Evolutionary conservation across 768 basidiomycete genomes (phyloP), one percentile per base, ranked within the genome.

Genomic region (Phylloporus scabripes): DNA sequence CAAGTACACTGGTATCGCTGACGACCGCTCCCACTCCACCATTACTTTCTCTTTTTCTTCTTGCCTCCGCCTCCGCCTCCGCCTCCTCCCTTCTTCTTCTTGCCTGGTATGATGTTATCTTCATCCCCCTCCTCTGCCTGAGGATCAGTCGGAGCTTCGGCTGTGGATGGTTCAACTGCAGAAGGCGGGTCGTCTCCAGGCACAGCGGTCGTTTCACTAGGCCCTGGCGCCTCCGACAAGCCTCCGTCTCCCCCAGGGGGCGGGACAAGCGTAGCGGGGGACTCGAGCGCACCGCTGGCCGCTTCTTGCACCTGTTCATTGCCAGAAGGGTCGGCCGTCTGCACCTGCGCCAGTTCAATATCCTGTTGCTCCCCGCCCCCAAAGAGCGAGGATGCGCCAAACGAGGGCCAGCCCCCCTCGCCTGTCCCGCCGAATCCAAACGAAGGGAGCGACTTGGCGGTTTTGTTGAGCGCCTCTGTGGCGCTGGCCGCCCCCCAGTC

Each of bases 21-120:
- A 37, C 33, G 14, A 24, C 24, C 17, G 14, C 14, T 38, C 28
- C 31, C 15, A 21, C 14, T 38, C 28, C 31, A 21, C 5, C 23
- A 34, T 7, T 18, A 4, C 42, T 49, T 53, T 34, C 31, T 54
- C 21, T 50, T 52, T 33, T 56, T 56, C 15, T 51, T 56, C 49
- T 44, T 50, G 23, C 48, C 51, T 1, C n/a, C 40, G 0, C 24
- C 34, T 5, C n/a, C 34, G 14, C 31, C 31, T 15, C n/a, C n/a
- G n/a, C n/a, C n/a, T n/a, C n/a, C n/a, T 23, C 34, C 45, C n/a
- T 42, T 50, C 4, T 17, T 17, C 15, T 45, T 45, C 41, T 51
- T 51, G n/a, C n/a, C n/a, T n/a, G n/a, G n/a, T n/a, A n/a, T n/a
- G n/a, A n/a, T n/a, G n/a, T n/a, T n/a, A n/a, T n/a, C 36, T 0